Conservation (phyloP, 2,329 filamentous ascomycete genomes). For the Fusarium sp. region DNA sequence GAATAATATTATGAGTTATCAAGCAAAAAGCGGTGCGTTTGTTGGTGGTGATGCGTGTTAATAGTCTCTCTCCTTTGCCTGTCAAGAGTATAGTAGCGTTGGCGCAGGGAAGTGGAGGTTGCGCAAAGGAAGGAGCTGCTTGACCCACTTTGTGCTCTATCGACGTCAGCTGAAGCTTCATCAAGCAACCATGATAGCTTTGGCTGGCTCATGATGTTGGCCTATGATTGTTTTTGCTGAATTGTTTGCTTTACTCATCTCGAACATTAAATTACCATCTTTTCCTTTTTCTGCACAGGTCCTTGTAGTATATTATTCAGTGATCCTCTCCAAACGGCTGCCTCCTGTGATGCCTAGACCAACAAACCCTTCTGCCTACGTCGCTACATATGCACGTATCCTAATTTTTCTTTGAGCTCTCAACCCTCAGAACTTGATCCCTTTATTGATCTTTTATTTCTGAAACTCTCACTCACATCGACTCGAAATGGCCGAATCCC, state of each 20-base stretch:
- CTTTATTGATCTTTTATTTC: background rate
- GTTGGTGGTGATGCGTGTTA: constrained; percentile 1
- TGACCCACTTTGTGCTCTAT: constrained; percentile 25
- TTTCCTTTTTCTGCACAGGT: background rate
- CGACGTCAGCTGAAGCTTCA: constrained; percentile 22
- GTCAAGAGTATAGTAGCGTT: background rate
- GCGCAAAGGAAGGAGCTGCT: background rate
- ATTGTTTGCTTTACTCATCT: background rate
- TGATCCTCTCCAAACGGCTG: background rate
- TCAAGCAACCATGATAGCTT: background rate
- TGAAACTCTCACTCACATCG: background rate
- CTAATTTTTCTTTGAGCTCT: background rate
- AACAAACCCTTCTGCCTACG: background rate
- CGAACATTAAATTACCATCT: background rate
- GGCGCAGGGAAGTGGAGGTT: background rate
- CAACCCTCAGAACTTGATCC: background rate
- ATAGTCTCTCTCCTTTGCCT: background rate
- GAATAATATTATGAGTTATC: background rate
- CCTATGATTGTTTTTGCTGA: background rate
- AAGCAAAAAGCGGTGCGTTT: background rate
- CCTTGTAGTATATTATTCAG: background rate
- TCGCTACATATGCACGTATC: background rate
- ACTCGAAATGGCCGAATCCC: constrained; percentile 17
- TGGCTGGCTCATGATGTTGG: background rate
- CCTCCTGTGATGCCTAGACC: background rate